Conservation (phyloP, 1,139 yeast species). For the Sugiyamaella japonica region DNA sequence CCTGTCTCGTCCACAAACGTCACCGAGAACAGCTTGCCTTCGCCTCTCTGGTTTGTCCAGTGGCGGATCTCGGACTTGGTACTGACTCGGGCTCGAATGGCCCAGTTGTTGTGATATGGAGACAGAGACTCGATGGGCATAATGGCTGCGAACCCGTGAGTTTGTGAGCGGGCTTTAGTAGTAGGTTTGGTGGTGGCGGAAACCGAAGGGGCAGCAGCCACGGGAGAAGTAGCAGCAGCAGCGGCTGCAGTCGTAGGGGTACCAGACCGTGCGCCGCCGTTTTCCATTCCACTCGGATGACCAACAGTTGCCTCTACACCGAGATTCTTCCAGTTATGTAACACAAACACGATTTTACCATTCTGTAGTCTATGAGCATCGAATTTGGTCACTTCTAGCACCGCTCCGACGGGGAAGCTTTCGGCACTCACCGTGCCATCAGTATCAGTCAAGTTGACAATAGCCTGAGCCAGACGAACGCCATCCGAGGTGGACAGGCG, state of each 20-base stretch:
- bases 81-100: conserved; percentile 87
- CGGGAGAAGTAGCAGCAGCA: background rate
- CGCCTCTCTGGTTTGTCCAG: conserved; percentile 84
- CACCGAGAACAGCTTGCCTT: conserved; percentile 86
- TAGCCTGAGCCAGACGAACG: conserved; percentile 22
- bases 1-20: conserved; percentile 92
- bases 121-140: conserved; percentile 85
- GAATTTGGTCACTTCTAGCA: conserved; percentile 20
- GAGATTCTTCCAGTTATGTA: conserved; percentile 10
- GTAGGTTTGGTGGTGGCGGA: background rate
- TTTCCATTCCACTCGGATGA: conserved; percentile 9
- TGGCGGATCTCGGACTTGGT: conserved; percentile 84
- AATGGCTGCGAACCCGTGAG: conserved; percentile 31
- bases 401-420: conserved; percentile 11
- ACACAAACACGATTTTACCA: conserved; percentile 9
- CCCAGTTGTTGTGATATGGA: conserved; percentile 90
- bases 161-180: background rate
- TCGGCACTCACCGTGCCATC: conserved; percentile 12
- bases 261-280: background rate
- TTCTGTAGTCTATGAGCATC: conserved; percentile 17
- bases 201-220: background rate
- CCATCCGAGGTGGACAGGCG: conserved; percentile 29
- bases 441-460: conserved; percentile 10
- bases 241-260: too few species aligned
- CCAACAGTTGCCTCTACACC: conserved; percentile 16